These are phyloP conservation scores for Coemansia sp. DNA, from an alignment of 371 early-diverging fungal genomes.

Conservation along the genomic window DNA sequence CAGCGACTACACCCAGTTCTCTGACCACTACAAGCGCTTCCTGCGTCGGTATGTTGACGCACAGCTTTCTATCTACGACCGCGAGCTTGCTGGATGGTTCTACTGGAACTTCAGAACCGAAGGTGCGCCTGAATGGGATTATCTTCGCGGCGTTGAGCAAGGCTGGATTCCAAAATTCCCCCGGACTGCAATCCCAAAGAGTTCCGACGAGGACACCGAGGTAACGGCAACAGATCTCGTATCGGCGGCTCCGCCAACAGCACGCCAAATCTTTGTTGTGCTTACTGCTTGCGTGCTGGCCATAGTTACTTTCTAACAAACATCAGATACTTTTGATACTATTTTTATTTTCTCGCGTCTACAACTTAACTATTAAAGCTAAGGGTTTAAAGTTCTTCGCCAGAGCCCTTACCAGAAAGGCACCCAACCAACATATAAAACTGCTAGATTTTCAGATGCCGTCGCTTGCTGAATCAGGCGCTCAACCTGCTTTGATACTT, in stretches of 20 bases:
- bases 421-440: conserved; percentile 97
- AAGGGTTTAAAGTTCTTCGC: too few species aligned
- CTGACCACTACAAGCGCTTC: conserved; percentile 53
- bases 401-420: conserved; percentile 64
- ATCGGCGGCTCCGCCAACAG: neutral
- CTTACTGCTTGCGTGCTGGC: neutral
- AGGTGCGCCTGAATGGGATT: conserved; percentile 51
- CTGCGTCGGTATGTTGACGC: conserved; percentile 40
- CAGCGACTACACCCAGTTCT: conserved; percentile 39
- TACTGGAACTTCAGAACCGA: conserved; percentile 57
- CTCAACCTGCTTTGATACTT: conserved; percentile 87
- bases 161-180: conserved; percentile 53
- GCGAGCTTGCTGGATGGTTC: conserved; percentile 51
- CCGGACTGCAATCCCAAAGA: conserved; percentile 35
- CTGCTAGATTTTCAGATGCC: conserved; percentile 90
- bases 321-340: neutral
- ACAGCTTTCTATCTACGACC: conserved; percentile 48
- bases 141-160: conserved; percentile 50
- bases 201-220: conserved; percentile 2
- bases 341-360: neutral
- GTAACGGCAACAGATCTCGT: conserved; percentile 1
- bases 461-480: conserved; percentile 93
- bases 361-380: too few species aligned
- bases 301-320: neutral
- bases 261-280: neutral